Base-by-base conservation (phyloP, 306 rosid species). In the Cucumis cinereus region DNA sequence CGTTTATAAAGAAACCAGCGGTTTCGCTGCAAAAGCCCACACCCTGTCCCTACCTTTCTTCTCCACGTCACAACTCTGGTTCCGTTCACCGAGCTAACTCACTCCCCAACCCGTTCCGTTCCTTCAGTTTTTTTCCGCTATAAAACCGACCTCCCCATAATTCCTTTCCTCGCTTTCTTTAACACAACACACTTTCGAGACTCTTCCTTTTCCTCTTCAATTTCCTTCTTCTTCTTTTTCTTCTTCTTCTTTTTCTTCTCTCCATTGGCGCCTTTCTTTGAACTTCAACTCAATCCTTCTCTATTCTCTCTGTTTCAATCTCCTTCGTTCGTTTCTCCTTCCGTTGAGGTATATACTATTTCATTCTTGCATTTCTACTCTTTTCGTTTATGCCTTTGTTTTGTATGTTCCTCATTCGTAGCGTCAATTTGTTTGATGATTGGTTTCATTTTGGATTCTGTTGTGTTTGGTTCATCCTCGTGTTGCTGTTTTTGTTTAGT, bases 261-360 rank as follows among this genome's bases (percentile, higher is more conserved):
- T 40, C 49, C 35, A 2, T 16, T 68, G 13, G n/a, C 55, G 74
- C 74, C 74, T 68, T 43, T 68, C 74, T 43, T 41, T 26, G n/a
- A 43, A 24, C 16, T 57, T 1, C n/a, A 1, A 70, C 23, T 47
- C 8, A 20, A 47, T 26, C 6, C 12, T 5, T 28, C 24, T 26
- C 11, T 7, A 3, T n/a, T 2, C 24, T 63, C 15, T 75, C 78
- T 77, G 79, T 68, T 77, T 74, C 79, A 40, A 22, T 67, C 14
- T 41, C 54, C 45, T 62, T 35, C 2, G 3, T 33, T 61, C 10
- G 72, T 8, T 70, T 43, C 36, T 67, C 33, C 12, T 47, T 1
- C 15, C 14, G 9, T 15, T 10, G 0, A 47, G 75, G 75, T 71
- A 71, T 71, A 71, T 14, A 10, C 73, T 41, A 41, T 68, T 41